A percentile compares a stretch with the other conserved stretches of the same genome.
These are phyloP conservation scores for Ophiostoma sp. DNA, from an alignment of 2,329 filamentous ascomycete species.

Conservation along the genomic window DNA sequence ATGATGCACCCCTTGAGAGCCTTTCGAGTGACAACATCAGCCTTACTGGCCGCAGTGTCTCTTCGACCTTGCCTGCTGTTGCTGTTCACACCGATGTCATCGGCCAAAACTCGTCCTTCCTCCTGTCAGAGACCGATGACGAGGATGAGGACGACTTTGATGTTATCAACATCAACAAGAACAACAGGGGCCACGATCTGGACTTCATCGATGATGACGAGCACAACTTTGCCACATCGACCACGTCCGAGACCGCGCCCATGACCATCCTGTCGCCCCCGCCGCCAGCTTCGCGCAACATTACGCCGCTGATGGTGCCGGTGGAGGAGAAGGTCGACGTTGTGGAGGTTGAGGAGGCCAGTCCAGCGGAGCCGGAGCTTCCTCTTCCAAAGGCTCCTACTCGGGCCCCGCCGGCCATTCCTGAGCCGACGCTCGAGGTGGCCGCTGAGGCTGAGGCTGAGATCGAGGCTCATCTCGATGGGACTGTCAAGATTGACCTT, in stretches of 20 bases:
- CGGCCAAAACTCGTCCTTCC: background rate
- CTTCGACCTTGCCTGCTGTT: background rate
- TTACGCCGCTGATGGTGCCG: background rate
- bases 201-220: conserved; percentile 49
- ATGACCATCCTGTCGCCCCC: conserved; percentile 56
- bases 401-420: conserved; percentile 23
- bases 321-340: background rate
- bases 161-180: conserved; percentile 28
- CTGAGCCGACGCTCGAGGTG: background rate
- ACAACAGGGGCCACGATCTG: conserved; percentile 41
- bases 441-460: conserved; percentile 40
- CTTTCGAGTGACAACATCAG: background rate
- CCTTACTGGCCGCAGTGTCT: background rate
- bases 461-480: conserved; percentile 40
- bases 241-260: conserved; percentile 46
- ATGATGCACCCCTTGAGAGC: conserved; percentile 42
- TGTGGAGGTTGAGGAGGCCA: background rate
- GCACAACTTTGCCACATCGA: conserved; percentile 58
- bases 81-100: background rate
- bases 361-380: background rate
- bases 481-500: conserved; percentile 29
- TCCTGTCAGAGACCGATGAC: background rate
- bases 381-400: conserved; percentile 13
- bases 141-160: background rate
- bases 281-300: conserved; percentile 37